phyloP scores from a whole-genome alignment of 1,139 yeast genomes.

The Kodamaea sp. region DNA sequence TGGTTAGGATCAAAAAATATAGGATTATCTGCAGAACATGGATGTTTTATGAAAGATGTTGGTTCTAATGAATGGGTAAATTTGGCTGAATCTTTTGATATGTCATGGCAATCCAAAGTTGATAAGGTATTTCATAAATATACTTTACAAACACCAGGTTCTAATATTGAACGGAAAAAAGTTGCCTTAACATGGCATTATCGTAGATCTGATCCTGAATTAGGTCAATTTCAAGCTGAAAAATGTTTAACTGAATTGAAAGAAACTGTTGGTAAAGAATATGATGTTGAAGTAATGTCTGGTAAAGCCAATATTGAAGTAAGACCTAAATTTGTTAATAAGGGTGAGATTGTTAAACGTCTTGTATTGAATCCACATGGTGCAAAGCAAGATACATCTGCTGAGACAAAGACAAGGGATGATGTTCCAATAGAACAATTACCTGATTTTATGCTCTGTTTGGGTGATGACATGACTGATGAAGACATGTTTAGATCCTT shows the following conservation, averaged over 20 bases:
- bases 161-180: slow-evolving; percentile 80
- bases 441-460: slow-evolving; percentile 82
- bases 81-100: slow-evolving; percentile 76
- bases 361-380: slow-evolving; percentile 66
- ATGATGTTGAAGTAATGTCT: slow-evolving; percentile 93
- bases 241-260: slow-evolving; percentile 65
- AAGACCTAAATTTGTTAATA: slow-evolving; percentile 88
- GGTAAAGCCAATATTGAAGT: slow-evolving; percentile 97
- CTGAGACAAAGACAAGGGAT: slow-evolving; percentile 22
- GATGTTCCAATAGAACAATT: slow-evolving; percentile 44
- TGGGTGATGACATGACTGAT: slow-evolving; percentile 96
- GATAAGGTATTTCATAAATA: slow-evolving; percentile 66
- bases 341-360: slow-evolving; percentile 91
- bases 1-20: slow-evolving; percentile 77
- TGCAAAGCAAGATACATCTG: slow-evolving; percentile 34
- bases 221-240: slow-evolving; percentile 82
- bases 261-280: slow-evolving; percentile 56
- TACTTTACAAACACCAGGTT: slow-evolving; percentile 88
- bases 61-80: slow-evolving; percentile 71
- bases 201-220: slow-evolving; percentile 88
- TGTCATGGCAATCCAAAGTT: slow-evolving; percentile 90
- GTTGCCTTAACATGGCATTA: slow-evolving; percentile 99
- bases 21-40: slow-evolving; percentile 95
- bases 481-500: slow-evolving; percentile 93
- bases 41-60: slow-evolving; percentile 83